phyloP scores from a whole-genome alignment of 176 grass and related monocot genomes.

The Musa beccarii region DNA sequence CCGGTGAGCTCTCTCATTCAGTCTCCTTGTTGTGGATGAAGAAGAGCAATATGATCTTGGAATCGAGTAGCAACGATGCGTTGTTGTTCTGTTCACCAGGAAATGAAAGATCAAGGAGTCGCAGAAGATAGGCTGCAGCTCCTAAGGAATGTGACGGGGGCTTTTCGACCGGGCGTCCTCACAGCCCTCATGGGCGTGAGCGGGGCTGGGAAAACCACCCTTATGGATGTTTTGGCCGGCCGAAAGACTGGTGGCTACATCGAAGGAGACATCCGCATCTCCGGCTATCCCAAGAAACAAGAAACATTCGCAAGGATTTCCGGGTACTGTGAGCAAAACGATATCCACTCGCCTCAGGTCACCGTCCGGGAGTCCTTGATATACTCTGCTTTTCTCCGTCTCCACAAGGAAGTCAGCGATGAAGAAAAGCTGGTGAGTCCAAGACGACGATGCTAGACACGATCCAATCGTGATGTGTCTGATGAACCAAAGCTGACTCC shows the following conservation, averaged over 20 bases:
- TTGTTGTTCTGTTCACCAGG: constrained; percentile 31
- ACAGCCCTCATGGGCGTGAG: constrained; percentile 99
- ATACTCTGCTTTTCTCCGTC: constrained; percentile 84
- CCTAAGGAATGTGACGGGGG: constrained; percentile 64
- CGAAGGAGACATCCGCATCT: constrained; percentile 88
- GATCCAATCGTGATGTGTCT: too few species aligned
- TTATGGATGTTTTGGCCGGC: constrained; percentile 96
- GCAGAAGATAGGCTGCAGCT: constrained; percentile 82
- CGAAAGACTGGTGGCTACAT: constrained; percentile 99
- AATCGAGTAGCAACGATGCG: not conserved
- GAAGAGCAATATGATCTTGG: not conserved
- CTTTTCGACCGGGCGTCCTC: constrained; percentile 77
- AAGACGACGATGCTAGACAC: not conserved
- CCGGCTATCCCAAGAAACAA: constrained; percentile 88
- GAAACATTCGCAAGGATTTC: constrained; percentile 95
- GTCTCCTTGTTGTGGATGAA: not conserved
- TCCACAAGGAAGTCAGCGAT: constrained; percentile 61
- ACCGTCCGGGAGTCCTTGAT: constrained; percentile 90
- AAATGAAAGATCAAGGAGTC: constrained; percentile 98
- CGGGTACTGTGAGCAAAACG: constrained; percentile 97
- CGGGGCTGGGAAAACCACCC: constrained; percentile 93
- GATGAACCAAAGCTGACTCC: too few species aligned
- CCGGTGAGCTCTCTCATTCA: constrained; percentile 29
- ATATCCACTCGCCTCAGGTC: constrained; percentile 99
- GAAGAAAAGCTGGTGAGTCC: constrained; percentile 85